A percentile compares a stretch with the other conserved stretches of the same genome.
Conservation (phyloP, 2,329 filamentous ascomycete genomes). For the Helicocarpus griseus region DNA sequence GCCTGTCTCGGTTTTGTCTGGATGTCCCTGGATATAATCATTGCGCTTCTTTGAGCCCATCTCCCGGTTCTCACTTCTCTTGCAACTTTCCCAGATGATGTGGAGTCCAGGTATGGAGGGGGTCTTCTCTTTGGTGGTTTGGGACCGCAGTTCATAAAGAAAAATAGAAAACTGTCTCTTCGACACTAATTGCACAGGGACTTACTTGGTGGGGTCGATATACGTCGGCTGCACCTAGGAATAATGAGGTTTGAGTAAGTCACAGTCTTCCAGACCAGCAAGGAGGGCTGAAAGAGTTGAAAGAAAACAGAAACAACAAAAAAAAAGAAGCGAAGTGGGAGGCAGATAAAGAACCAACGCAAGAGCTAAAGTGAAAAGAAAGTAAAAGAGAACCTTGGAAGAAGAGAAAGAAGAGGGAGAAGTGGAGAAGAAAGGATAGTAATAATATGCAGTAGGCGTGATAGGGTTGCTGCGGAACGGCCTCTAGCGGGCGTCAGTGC, state of each 20-base stretch:
- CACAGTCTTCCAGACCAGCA: slow-evolving; percentile 7
- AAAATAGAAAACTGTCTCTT: background rate
- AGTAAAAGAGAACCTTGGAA: slow-evolving; percentile 4
- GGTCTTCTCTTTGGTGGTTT: background rate
- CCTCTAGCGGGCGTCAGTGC: slow-evolving; percentile 1
- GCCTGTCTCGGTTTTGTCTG: too few species aligned
- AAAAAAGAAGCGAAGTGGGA: slow-evolving; percentile 2
- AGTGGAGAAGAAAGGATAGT: background rate
- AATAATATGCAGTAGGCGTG: slow-evolving; percentile 6
- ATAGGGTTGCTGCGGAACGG: slow-evolving; percentile 7
- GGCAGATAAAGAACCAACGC: background rate
- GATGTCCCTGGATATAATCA: background rate
- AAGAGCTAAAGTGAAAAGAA: slow-evolving; percentile 1
- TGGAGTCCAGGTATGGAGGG: background rate
- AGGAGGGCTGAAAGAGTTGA: background rate
- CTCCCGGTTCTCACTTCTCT: background rate
- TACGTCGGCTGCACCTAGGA: slow-evolving; percentile 33
- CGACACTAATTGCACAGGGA: slow-evolving; percentile 9
- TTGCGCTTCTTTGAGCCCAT: background rate
- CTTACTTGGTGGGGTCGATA: slow-evolving; percentile 40
- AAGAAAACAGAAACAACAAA: slow-evolving; percentile 5
- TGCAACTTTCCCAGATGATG: background rate
- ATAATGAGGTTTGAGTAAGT: slow-evolving; percentile 13
- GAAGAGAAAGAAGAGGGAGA: slow-evolving; percentile 1
- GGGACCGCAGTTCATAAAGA: background rate